Evolutionary conservation across 164 flowering plant genomes (phyloP).

Genomic region (Kalanchoe fedtschenkoi): DNA sequence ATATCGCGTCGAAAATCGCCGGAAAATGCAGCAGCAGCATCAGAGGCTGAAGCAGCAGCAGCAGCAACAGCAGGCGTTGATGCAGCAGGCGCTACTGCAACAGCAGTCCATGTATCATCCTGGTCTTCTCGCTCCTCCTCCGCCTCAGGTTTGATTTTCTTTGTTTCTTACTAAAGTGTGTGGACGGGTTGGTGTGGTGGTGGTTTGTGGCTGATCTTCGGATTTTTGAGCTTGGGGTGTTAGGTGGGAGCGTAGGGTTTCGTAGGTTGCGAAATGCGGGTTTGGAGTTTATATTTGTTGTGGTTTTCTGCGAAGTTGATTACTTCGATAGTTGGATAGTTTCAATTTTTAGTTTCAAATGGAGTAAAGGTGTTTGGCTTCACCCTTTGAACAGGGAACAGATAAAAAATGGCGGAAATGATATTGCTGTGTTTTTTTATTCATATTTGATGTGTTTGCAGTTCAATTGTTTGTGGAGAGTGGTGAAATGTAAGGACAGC

Average conservation of each 20-base stretch:
- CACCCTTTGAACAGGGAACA: no score
- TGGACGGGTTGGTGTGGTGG: neutral
- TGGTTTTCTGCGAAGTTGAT: neutral
- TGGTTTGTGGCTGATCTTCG: neutral
- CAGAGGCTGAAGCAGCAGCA: conserved; percentile 77
- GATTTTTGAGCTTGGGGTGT: neutral
- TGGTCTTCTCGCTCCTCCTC: conserved; percentile 43
- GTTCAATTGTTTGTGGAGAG: no score
- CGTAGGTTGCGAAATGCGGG: neutral
- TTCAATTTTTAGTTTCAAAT: neutral
- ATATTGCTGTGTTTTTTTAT: no score
- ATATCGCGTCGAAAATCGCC: conserved; percentile 3
- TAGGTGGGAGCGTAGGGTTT: neutral
- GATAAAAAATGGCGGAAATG: no score
- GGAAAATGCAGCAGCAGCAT: conserved; percentile 20
- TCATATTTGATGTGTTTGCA: no score
- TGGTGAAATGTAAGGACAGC: no score
- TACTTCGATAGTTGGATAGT: neutral
- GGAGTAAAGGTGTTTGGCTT: neutral
- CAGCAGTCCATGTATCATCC: conserved; percentile 52
- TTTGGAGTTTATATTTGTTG: neutral
- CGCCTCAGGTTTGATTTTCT: conserved; percentile 25
- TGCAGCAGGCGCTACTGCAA: conserved; percentile 67
- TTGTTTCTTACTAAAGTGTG: neutral
- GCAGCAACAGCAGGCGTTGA: conserved; percentile 57